Evolutionary conservation across 2,329 filamentous ascomycete genomes (phyloP).

Genomic region (Colletotrichum tropicale): DNA sequence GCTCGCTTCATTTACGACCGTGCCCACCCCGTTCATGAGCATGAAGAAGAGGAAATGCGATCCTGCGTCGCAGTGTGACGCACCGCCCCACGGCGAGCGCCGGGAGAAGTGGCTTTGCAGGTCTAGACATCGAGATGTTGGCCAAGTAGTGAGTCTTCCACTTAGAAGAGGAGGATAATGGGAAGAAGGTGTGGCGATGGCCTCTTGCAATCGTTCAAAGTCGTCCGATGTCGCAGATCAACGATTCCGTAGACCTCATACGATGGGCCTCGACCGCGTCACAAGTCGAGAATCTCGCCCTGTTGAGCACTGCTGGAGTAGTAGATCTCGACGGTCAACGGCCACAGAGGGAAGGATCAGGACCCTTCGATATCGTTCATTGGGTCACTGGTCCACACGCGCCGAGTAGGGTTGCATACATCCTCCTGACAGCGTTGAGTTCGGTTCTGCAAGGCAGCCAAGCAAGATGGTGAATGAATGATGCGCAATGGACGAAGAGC

Average conservation of each 20-base stretch:
- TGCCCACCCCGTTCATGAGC: not conserved
- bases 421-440: not conserved
- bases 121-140: not conserved
- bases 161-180: not conserved
- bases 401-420: slow-evolving; percentile 18
- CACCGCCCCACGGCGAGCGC: not conserved
- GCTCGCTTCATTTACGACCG: not conserved
- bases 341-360: not conserved
- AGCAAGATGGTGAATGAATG: not conserved
- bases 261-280: not conserved
- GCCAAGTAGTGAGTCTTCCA: not conserved
- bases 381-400: not conserved
- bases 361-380: not conserved
- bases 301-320: not conserved
- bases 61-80: not conserved
- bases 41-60: not conserved
- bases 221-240: slow-evolving; percentile 5
- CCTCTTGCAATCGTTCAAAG: not conserved
- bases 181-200: slow-evolving; percentile 3
- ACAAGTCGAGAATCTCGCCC: slow-evolving; percentile 6
- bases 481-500: not conserved
- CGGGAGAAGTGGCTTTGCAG: not conserved
- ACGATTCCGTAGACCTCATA: not conserved
- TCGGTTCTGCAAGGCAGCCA: not conserved
- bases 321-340: slow-evolving; percentile 5